Conservation (phyloP, 495 filamentous ascomycete species). For the Penicillium ochrochloron region DNA sequence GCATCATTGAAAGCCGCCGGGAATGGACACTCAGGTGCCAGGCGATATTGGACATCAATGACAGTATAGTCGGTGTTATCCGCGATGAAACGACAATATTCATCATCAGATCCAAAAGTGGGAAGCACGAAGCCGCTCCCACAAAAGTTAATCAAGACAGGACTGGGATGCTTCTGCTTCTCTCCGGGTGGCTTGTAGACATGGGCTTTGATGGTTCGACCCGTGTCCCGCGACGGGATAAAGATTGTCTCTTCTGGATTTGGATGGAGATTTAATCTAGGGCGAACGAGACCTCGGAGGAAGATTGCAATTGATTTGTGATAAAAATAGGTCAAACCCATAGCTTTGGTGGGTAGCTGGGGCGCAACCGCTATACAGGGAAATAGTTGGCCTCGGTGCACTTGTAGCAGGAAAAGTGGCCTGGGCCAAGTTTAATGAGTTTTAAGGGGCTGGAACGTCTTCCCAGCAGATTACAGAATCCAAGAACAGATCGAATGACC, state of each 20-base stretch:
- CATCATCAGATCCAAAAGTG: constrained; percentile 46
- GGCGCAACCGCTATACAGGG: neutral
- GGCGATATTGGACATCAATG: constrained; percentile 69
- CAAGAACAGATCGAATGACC: neutral
- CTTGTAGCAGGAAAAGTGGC: neutral
- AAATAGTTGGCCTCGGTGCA: neutral
- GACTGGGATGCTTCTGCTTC: constrained; percentile 26
- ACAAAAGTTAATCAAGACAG: constrained; percentile 51
- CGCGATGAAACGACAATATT: constrained; percentile 44
- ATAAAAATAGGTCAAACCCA: constrained; percentile 22
- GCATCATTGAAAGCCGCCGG: constrained; percentile 76
- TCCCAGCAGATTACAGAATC: neutral
- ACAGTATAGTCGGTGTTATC: constrained; percentile 44
- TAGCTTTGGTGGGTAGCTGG: constrained; percentile 8
- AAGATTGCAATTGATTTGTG: constrained; percentile 25
- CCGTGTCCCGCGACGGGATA: constrained; percentile 45
- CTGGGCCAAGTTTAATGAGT: neutral
- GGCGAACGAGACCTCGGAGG: constrained; percentile 27
- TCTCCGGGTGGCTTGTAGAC: constrained; percentile 41
- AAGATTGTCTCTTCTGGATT: constrained; percentile 40
- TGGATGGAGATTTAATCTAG: constrained; percentile 26
- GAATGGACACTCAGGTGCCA: constrained; percentile 78
- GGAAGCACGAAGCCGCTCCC: constrained; percentile 48
- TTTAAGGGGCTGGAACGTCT: neutral
- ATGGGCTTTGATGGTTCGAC: constrained; percentile 49